Percentiles rank a stretch among this genome's conserved stretches.
Conservation (phyloP, 305 asterid genomes). For the Lippia alba region DNA sequence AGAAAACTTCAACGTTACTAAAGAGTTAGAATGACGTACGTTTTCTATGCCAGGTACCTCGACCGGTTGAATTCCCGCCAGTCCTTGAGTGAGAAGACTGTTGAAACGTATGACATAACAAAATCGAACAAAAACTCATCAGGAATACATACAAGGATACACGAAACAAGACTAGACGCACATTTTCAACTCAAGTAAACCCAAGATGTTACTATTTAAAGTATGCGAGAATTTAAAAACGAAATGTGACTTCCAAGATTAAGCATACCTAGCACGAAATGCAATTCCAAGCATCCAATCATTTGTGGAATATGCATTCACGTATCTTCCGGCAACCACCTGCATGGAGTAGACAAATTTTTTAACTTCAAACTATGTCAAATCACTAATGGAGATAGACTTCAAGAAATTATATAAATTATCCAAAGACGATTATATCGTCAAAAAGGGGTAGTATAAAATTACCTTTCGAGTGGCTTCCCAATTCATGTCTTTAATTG, state of each 20-base stretch:
- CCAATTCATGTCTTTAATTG: conserved; percentile 89
- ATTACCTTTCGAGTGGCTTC: conserved; percentile 90
- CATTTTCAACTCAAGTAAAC: neutral
- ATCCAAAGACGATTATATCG: conserved; percentile 3
- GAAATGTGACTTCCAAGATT: conserved; percentile 18
- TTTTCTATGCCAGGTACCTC: conserved; percentile 89
- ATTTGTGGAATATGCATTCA: conserved; percentile 80
- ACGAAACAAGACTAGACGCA: conserved; percentile 6
- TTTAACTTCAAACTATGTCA: conserved; percentile 29
- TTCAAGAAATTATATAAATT: neutral
- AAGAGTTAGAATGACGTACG: conserved; percentile 43
- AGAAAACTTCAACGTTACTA: neutral
- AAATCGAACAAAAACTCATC: conserved; percentile 15
- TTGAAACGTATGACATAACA: conserved; percentile 26
- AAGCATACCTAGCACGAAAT: conserved; percentile 84
- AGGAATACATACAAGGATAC: conserved; percentile 6
- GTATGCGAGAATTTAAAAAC: conserved; percentile 1
- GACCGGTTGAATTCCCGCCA: conserved; percentile 95
- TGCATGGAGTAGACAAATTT: conserved; percentile 35
- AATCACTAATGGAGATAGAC: conserved; percentile 17
- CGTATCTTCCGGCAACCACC: conserved; percentile 97
- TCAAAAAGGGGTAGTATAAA: conserved; percentile 7
- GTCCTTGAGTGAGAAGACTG: conserved; percentile 97
- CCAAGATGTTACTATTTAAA: neutral
- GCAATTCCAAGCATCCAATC: conserved; percentile 99